A percentile compares a stretch with the other conserved stretches of the same genome.
Conservation (phyloP, 1,284 basidiomycete genomes). For the Cutaneotrichosporon cavernicola region DNA sequence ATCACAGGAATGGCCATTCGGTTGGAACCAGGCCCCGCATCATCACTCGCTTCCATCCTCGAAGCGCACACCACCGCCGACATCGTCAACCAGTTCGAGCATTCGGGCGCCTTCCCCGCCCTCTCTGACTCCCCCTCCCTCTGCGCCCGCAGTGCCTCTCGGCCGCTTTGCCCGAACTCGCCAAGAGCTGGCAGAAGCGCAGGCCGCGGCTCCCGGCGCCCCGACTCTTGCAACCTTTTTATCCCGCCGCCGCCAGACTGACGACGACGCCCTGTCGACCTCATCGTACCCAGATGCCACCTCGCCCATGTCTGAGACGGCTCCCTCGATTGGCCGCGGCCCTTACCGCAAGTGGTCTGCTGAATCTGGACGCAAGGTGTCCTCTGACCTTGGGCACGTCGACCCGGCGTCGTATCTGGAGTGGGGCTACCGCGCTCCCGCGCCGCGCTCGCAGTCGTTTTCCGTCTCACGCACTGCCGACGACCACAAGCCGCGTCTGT, state of each 20-base stretch:
- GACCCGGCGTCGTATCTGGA: slow-evolving; percentile 23
- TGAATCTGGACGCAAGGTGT: slow-evolving; percentile 22
- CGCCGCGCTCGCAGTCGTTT: slow-evolving; percentile 25
- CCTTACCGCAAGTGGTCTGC: slow-evolving; percentile 21
- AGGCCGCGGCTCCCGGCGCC: slow-evolving; percentile 21
- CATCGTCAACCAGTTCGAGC: slow-evolving; percentile 18
- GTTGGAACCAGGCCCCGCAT: slow-evolving; percentile 6
- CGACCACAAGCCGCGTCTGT: background rate
- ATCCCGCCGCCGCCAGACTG: slow-evolving; percentile 26
- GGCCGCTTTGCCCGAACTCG: slow-evolving; percentile 42
- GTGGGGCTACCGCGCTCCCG: slow-evolving; percentile 24
- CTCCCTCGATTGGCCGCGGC: background rate
- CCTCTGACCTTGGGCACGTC: slow-evolving; percentile 23
- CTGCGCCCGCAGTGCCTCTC: slow-evolving; percentile 14
- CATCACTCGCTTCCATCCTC: background rate
- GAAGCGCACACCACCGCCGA: slow-evolving; percentile 9
- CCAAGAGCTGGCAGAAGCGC: slow-evolving; percentile 28
- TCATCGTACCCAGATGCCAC: slow-evolving; percentile 21
- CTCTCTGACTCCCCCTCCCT: slow-evolving; percentile 12
- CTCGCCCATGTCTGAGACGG: slow-evolving; percentile 19
- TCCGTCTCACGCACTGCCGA: slow-evolving; percentile 12
- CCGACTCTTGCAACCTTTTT: slow-evolving; percentile 25
- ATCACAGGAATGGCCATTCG: slow-evolving; percentile 15
- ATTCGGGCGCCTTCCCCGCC: slow-evolving; percentile 18
- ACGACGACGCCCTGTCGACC: slow-evolving; percentile 24